Evolutionary conservation across 495 filamentous ascomycete genomes (phyloP).

Genomic region (Penicillium herquei): DNA sequence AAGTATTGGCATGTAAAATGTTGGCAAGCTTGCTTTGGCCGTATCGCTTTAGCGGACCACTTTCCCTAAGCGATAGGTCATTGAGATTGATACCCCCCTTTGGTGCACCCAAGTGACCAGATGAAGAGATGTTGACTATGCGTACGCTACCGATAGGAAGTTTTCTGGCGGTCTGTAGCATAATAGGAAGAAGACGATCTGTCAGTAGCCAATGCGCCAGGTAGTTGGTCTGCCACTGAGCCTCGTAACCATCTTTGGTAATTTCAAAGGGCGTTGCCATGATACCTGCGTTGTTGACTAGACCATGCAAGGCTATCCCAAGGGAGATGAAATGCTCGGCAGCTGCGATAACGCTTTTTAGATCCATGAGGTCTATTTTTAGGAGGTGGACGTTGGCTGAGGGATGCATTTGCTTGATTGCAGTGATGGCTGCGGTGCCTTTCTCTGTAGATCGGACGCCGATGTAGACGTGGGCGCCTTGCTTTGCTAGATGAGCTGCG

Average conservation of each 20-base stretch:
- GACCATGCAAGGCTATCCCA: conserved; percentile 40
- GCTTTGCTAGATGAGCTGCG: conserved; percentile 34
- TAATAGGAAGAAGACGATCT: conserved; percentile 35
- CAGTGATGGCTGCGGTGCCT: conserved; percentile 32
- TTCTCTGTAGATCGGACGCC: conserved; percentile 35
- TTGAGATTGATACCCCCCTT: conserved; percentile 36
- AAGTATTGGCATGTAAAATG: conserved; percentile 34
- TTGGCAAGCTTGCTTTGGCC: conserved; percentile 47
- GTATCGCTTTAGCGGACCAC: conserved; percentile 35
- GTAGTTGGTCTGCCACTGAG: conserved; percentile 43
- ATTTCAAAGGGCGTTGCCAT: conserved; percentile 43
- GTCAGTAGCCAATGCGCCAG: conserved; percentile 44
- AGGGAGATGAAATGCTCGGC: conserved; percentile 20
- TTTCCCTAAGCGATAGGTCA: conserved; percentile 14
- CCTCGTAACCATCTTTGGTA: conserved; percentile 29
- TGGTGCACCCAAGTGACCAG: conserved; percentile 31
- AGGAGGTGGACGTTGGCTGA: conserved; percentile 38
- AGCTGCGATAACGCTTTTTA: conserved; percentile 30
- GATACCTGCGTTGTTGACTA: conserved; percentile 64
- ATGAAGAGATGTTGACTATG: conserved; percentile 38
- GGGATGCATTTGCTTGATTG: conserved; percentile 33
- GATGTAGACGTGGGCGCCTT: conserved; percentile 44
- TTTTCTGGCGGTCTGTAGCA: conserved; percentile 24
- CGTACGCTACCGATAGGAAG: conserved; percentile 29
- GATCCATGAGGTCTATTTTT: conserved; percentile 40